Percentiles rank a stretch among this genome's conserved stretches.
These are phyloP conservation scores for Aspergillus nidulans DNA, from an alignment of 495 filamentous ascomycete species.

Conservation along the genomic window DNA sequence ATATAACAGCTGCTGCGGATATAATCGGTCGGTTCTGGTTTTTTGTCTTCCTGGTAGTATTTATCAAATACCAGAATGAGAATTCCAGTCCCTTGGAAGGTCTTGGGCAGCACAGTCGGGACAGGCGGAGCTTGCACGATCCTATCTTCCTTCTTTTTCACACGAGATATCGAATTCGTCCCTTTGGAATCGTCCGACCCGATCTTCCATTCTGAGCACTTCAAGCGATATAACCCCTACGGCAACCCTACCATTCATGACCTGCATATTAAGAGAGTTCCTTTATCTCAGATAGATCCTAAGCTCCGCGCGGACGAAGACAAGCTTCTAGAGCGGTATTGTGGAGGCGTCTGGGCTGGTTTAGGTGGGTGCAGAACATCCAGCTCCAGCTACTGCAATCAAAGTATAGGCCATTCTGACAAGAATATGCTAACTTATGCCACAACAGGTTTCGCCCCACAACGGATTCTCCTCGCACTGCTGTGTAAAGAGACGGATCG, in stretches of 20 bases:
- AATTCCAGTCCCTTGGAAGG: background rate
- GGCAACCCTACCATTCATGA: constrained; percentile 52
- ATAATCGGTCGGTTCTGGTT: too few relatives aligned
- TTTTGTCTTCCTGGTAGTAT: too few relatives aligned
- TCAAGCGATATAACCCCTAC: constrained; percentile 49
- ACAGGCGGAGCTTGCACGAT: background rate
- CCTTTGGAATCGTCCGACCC: constrained; percentile 47
- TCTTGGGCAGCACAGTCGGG: background rate
- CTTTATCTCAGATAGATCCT: constrained; percentile 51
- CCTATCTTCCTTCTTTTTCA: constrained; percentile 6
- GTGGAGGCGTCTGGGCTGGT: constrained; percentile 52
- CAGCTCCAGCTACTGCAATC: background rate
- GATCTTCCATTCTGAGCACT: constrained; percentile 43
- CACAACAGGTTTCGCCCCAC: background rate
- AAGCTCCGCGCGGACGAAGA: constrained; percentile 46
- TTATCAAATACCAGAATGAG: background rate
- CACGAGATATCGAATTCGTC: constrained; percentile 8
- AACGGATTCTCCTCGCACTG: background rate
- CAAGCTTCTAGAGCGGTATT: constrained; percentile 48
- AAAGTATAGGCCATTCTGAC: too few relatives aligned
- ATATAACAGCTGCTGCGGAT: background rate
- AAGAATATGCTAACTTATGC: background rate
- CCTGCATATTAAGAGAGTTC: constrained; percentile 48
- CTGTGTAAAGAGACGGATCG: background rate
- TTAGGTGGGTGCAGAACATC: constrained; percentile 45